Conservation (phyloP, 2,329 filamentous ascomycete genomes). For the Teratosphaeria viscida region DNA sequence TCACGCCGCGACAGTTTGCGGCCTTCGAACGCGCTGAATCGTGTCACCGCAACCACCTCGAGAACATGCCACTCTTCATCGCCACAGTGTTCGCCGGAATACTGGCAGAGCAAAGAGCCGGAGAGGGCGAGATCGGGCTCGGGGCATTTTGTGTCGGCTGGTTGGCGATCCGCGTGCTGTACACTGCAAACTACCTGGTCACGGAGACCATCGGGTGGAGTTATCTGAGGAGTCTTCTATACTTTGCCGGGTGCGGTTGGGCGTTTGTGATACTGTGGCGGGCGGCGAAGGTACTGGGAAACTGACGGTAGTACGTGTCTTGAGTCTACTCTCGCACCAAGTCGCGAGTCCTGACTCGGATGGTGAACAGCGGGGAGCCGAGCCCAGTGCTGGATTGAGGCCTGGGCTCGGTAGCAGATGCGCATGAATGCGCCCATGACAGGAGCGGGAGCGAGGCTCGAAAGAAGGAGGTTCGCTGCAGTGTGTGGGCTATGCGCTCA, state of each 20-base stretch:
- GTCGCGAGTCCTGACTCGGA: neutral
- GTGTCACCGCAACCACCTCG: slow-evolving; percentile 37
- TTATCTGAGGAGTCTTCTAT: slow-evolving; percentile 23
- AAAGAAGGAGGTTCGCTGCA: too few species aligned
- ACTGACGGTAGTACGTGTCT: neutral
- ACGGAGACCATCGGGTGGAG: slow-evolving; percentile 15
- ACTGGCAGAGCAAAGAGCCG: slow-evolving; percentile 26
- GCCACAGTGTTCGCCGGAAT: slow-evolving; percentile 35
- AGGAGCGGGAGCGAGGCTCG: too few species aligned
- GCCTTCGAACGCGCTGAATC: slow-evolving; percentile 36
- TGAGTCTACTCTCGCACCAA: neutral
- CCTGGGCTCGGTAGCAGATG: too few species aligned
- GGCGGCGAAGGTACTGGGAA: slow-evolving; percentile 18
- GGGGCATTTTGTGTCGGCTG: slow-evolving; percentile 28
- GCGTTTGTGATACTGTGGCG: slow-evolving; percentile 22
- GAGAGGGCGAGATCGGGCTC: slow-evolving; percentile 20
- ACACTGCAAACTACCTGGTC: slow-evolving; percentile 28
- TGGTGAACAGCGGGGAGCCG: neutral
- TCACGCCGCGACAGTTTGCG: slow-evolving; percentile 28
- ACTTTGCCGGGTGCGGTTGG: slow-evolving; percentile 19
- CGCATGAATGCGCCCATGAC: too few species aligned
- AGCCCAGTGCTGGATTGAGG: too few species aligned
- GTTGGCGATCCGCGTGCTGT: slow-evolving; percentile 27
- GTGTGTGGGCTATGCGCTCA: neutral
- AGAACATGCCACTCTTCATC: slow-evolving; percentile 37